Evolutionary conservation across 2,329 filamentous ascomycete species (phyloP), one percentile per base, ranked within the genome.

Genomic region (Nigrospora oryzae): DNA sequence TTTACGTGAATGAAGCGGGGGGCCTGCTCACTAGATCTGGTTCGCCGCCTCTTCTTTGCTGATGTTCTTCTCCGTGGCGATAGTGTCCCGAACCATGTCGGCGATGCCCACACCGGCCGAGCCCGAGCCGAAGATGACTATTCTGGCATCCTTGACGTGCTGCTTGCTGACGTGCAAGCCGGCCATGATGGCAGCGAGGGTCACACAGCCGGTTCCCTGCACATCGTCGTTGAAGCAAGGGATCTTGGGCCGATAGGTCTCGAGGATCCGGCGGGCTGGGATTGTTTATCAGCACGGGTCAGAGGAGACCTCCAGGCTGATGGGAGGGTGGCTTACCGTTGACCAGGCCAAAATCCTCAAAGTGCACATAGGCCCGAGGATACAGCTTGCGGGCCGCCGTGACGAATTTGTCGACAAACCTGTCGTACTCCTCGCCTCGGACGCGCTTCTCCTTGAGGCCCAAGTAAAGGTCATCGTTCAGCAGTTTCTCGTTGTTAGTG

Each of bases 181-280:
- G 0, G 88, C 80, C 69, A 88, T 81, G 50, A 95, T 83, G 1
- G 85, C 89, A 0, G 89, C 89, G 0, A 95, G 74, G 0, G 89
- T 91, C 1, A 95, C 88, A 47, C 86, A 91, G 0, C 89, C 89
- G 0, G 89, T 95, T 1, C 89, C 89, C 62, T 95, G 89, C 0
- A 95, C 82, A 60, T 95, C 89, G 47, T 95, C 89, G 56, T 95
- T 95, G 71, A 95, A 95, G 61, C 88, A 94, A 0, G 89, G 74
- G 8, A 91, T 83, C 41, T 84, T 58, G 0, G 82, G 73, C 1
- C 83, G 77, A 55, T 93, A 95, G 33, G 73, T 76, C 48, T 95
- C 86, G 1, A 95, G 71, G 3, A 95, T 77, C 4, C 86, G 77
- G 30, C 85, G 74, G 0, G 87, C 86, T 74, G 31, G 2, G 12